phyloP scores from a whole-genome alignment of 2,329 filamentous ascomycete species.

The Colletotrichum incanum region DNA sequence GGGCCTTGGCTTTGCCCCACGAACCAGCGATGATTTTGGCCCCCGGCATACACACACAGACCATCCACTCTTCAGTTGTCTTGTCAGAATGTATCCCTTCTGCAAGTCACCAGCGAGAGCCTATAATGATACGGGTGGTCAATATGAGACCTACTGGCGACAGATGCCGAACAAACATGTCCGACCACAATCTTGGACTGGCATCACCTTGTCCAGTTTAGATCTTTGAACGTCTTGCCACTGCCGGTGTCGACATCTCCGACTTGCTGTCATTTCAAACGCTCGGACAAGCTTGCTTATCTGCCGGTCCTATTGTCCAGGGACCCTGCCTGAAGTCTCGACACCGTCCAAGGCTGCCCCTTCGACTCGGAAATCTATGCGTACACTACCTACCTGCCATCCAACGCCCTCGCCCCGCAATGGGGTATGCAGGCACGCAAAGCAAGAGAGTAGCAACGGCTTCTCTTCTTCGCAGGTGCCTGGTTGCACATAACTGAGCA shows the following conservation, averaged over 20 bases:
- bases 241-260: neutral
- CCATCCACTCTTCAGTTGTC: neutral
- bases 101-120: no score
- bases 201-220: neutral
- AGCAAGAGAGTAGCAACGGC: neutral
- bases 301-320: slow-evolving; percentile 11
- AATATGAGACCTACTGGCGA: neutral
- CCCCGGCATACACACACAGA: neutral
- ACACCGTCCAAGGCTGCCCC: slow-evolving; percentile 2
- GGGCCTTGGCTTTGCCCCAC: no score
- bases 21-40: neutral
- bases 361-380: neutral
- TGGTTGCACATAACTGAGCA: neutral
- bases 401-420: neutral
- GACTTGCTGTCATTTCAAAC: slow-evolving; percentile 15
- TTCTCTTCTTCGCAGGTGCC: no score
- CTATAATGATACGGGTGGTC: no score
- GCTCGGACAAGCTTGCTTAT: slow-evolving; percentile 5
- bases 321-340: slow-evolving; percentile 2
- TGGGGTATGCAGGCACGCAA: neutral
- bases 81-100: no score
- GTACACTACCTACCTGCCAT: neutral
- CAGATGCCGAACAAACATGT: neutral
- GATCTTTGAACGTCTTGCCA: slow-evolving; percentile 8
- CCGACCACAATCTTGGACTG: neutral